phyloP scores from a whole-genome alignment of 225 moss, liverwort and hornwort species.

The Antitrichia curtipendula region DNA sequence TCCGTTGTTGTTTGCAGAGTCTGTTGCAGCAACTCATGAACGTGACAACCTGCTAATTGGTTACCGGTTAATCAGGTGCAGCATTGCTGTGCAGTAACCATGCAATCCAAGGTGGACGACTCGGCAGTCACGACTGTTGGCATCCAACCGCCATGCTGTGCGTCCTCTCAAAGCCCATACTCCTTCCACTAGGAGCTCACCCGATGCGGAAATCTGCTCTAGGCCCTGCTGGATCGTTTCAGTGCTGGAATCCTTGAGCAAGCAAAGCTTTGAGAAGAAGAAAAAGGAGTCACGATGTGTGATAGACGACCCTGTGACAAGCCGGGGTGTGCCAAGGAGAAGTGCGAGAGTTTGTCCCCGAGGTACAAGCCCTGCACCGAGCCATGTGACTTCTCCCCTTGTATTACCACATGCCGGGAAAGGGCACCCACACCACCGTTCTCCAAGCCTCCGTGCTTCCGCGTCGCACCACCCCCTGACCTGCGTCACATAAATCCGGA shows the following conservation, averaged over 20 bases:
- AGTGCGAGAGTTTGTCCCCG: conserved; percentile 21
- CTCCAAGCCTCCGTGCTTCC: background rate
- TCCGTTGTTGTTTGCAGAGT: background rate
- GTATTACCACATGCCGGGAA: conserved; percentile 22
- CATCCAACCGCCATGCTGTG: conserved; percentile 3
- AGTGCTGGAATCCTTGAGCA: background rate
- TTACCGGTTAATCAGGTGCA: background rate
- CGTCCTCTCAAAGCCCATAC: background rate
- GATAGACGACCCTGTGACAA: conserved; percentile 34
- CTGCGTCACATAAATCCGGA: conserved; percentile 11
- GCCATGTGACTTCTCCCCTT: conserved; percentile 36
- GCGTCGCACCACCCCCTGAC: conserved; percentile 28
- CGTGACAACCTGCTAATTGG: background rate
- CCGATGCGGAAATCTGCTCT: background rate
- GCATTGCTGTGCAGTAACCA: background rate
- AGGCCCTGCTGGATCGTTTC: background rate
- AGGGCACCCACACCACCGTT: background rate
- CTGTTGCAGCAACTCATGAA: background rate
- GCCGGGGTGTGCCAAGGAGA: conserved; percentile 8
- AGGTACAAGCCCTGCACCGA: conserved; percentile 13
- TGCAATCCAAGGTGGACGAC: background rate
- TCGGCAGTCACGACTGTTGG: conserved; percentile 16
- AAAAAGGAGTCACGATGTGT: conserved; percentile 12
- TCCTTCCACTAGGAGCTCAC: background rate
- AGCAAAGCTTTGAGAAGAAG: background rate